Percentiles rank a stretch among this genome's conserved stretches.
Conservation (phyloP, 345 rosid species). For the Eucalyptus erythrocorys region DNA sequence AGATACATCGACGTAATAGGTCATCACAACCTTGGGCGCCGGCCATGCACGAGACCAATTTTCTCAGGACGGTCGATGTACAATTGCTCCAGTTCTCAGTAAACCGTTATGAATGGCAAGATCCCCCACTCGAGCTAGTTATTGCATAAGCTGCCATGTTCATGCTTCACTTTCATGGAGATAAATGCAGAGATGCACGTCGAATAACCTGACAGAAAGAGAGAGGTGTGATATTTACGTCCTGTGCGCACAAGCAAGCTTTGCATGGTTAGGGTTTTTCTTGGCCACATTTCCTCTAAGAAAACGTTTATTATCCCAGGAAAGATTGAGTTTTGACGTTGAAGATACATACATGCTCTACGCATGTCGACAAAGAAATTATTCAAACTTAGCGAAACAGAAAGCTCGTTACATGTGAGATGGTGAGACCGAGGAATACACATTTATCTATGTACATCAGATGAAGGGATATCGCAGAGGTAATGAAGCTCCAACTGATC, state of each 20-base stretch:
- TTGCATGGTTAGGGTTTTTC: background rate
- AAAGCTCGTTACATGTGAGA: background rate
- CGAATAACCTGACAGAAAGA: background rate
- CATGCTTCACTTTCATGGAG: background rate
- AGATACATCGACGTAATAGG: background rate
- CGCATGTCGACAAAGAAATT: background rate
- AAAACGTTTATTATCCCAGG: background rate
- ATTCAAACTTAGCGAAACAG: background rate
- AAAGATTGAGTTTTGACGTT: background rate
- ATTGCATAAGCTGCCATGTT: background rate
- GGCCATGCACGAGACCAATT: background rate
- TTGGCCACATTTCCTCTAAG: background rate
- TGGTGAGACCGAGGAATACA: background rate
- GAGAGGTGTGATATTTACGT: background rate
- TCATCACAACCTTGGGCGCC: background rate
- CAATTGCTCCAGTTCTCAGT: background rate
- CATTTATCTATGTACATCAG: background rate
- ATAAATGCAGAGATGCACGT: background rate
- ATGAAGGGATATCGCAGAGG: background rate
- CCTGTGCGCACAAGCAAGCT: background rate
- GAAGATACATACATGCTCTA: background rate
- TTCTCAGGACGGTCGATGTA: background rate
- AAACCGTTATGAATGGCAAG: background rate
- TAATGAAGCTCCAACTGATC: background rate
- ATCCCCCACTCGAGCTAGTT: background rate